Percentiles rank a stretch among this genome's conserved stretches.
These are phyloP conservation scores for Spergularia azorica DNA, from an alignment of 179 eudicot species.

Conservation along the genomic window DNA sequence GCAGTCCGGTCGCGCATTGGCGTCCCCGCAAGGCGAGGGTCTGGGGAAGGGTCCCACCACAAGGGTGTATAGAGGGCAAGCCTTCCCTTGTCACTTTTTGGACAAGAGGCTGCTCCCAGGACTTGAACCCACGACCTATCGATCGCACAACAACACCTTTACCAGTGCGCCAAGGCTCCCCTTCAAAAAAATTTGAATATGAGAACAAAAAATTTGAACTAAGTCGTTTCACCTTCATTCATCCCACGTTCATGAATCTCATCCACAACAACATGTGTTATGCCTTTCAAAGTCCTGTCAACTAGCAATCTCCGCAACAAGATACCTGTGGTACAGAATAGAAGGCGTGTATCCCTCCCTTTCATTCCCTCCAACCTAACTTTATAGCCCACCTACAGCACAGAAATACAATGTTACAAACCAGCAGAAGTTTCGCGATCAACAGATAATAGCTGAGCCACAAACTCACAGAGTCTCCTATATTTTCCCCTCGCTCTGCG, in stretches of 20 bases:
- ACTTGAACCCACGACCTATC: too few relatives aligned
- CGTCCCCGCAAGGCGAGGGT: too few relatives aligned
- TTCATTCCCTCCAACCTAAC: constrained; percentile 85
- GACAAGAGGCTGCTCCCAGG: too few relatives aligned
- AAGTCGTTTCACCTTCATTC: constrained; percentile 63
- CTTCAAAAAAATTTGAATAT: neutral
- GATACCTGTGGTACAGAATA: constrained; percentile 84
- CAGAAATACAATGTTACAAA: neutral
- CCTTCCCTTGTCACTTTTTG: too few relatives aligned
- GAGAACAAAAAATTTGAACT: neutral
- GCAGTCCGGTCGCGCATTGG: too few relatives aligned
- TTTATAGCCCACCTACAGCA: constrained; percentile 74
- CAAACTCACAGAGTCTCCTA: constrained; percentile 85
- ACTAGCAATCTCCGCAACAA: constrained; percentile 72
- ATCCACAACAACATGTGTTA: constrained; percentile 81
- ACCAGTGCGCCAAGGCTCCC: too few relatives aligned
- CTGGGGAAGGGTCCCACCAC: too few relatives aligned
- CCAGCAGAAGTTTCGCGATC: neutral
- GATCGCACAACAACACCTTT: too few relatives aligned
- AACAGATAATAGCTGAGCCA: neutral
- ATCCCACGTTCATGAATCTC: constrained; percentile 93
- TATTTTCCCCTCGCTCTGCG: constrained; percentile 73
- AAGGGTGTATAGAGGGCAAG: too few relatives aligned
- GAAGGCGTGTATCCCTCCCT: constrained; percentile 81
- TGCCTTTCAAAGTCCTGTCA: constrained; percentile 72